Base-by-base conservation (phyloP, 2,329 filamentous ascomycete genomes). In the Botryotinia narcissicola region DNA sequence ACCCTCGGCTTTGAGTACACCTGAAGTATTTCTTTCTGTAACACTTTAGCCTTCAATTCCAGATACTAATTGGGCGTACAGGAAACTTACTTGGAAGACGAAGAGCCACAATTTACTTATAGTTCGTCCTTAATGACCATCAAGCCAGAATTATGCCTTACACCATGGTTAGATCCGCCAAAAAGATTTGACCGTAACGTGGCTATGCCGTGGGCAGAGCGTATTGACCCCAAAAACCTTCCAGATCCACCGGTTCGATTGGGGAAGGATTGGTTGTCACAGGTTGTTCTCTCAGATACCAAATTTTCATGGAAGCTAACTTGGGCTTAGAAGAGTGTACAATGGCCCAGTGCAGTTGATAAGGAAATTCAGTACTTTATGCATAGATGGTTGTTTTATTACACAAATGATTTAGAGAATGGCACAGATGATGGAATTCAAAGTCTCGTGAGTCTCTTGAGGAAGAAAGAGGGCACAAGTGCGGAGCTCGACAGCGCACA, bases 151-250 rank as follows among this genome's bases (percentile, higher is more conserved):
- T 35, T 73, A 69, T 73, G 63, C 48, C 64, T 73, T 20, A 40
- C 63, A 7, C 71, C 71, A 14, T 73, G 71, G 71, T 60, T 73
- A 18, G 63, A 69, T 40, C 71, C 71, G 20, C 71, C 71, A 18
- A 73, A 73, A 37, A 67, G 71, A 29, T 69, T 73, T 29, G 71
- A 73, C 14, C 71, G 71, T 40, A 68, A 69, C n/a, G 63, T 51
- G 44, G 71, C 71, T 48, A 40, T 73, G 22, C 71, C 46, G 10
- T 61, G 60, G 64, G 46, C 35, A 29, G 71, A 73, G 25, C 48
- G 60, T 22, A 64, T 73, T 48, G 35, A 73, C 37, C 71, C 71
- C 12, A 46, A 46, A 12, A 73, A 29, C 25, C 37, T 73, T 60
- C 46, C 42, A 25, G 54, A 51, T 20, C 63, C 57, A 32, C 66